A percentile compares a stretch with the other conserved stretches of the same genome.
phyloP scores from a whole-genome alignment of 345 rosid genomes.

The Aquilaria yunnanensis region DNA sequence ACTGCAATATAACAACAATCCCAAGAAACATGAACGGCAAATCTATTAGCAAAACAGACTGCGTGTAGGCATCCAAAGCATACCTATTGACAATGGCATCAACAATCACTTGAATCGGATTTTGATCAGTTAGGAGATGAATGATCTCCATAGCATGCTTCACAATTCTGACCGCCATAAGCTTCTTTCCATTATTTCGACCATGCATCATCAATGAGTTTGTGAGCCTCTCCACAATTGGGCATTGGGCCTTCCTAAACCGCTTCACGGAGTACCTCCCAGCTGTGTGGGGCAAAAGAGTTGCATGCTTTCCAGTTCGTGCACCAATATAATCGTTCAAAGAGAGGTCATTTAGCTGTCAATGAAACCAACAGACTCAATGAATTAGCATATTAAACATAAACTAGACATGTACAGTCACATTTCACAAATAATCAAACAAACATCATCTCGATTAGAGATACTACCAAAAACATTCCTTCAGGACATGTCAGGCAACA shows the following conservation, averaged over 20 bases:
- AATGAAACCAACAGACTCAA: neutral
- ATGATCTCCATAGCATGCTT: constrained; percentile 85
- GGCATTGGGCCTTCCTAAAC: constrained; percentile 88
- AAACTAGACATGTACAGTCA: neutral
- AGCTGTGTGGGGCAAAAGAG: constrained; percentile 75
- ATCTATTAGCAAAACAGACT: neutral
- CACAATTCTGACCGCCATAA: constrained; percentile 66
- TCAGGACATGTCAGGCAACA: neutral
- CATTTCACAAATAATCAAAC: neutral
- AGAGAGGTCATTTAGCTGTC: constrained; percentile 55
- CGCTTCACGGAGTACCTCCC: constrained; percentile 82
- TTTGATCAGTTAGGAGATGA: constrained; percentile 54
- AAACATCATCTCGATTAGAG: neutral
- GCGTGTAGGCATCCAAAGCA: no score
- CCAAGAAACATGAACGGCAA: no score
- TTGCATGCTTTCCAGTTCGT: constrained; percentile 58
- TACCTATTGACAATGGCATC: constrained; percentile 81
- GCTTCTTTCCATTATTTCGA: constrained; percentile 73
- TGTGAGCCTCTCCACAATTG: constrained; percentile 76
- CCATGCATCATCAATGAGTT: constrained; percentile 94
- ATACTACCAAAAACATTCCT: no score
- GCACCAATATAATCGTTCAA: constrained; percentile 60
- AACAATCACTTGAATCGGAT: constrained; percentile 76
- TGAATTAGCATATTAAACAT: neutral
- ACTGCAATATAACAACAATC: constrained; percentile 19